Base-by-base conservation (phyloP, 2,329 filamentous ascomycete genomes). In the Ilyonectria mors-panacis region DNA sequence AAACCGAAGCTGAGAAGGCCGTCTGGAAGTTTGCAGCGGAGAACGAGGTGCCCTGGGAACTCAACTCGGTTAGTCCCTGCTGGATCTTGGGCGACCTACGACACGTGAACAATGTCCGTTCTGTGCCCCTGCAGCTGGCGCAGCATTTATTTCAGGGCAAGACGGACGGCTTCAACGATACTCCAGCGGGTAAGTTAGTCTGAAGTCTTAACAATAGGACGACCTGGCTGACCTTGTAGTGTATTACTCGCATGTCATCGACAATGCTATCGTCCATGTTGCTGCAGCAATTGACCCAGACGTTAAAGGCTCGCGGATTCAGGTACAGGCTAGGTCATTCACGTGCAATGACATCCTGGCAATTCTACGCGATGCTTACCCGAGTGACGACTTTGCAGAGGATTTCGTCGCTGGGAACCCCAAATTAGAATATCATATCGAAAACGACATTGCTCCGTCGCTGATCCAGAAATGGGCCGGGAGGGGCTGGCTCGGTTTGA, bases 71-170 rank as follows among this genome's bases (percentile, higher is more conserved):
- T 50, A 62, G 50, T 47, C 59, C 59, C 33, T 47, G 50, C 37
- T 62, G 59, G 59, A 47, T 62, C 59, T 10, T 62, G 7, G 59
- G 59, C 35, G 59, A 62, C n/a, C 39, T 54, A 19, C 53, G 39
- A 19, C 17, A 62, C 42, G 28, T 56, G 21, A 62, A 44, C 50
- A 51, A 62, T 45, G 10, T 62, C 35, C 6, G 30, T 3, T n/a
- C 59, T 26, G 15, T 56, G 28, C 50, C 59, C 12, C 44, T 47
- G 3, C 59, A 62, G 50, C 6, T 62, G 12, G 21, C 56, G 2
- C 50, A 35, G 28, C 59, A 62, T 44, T 19, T 62, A 15, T 62
- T 30, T 8, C 26, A 30, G 26, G 47, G 47, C 26, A 50, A 50
- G 26, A n/a, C 13, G 26, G 47, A 50, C 9, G 47, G 15, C 26